Evolutionary conservation across 2,329 filamentous ascomycete species (phyloP), one percentile per base, ranked within the genome.

Genomic region (Paraconiothyrium sp.): DNA sequence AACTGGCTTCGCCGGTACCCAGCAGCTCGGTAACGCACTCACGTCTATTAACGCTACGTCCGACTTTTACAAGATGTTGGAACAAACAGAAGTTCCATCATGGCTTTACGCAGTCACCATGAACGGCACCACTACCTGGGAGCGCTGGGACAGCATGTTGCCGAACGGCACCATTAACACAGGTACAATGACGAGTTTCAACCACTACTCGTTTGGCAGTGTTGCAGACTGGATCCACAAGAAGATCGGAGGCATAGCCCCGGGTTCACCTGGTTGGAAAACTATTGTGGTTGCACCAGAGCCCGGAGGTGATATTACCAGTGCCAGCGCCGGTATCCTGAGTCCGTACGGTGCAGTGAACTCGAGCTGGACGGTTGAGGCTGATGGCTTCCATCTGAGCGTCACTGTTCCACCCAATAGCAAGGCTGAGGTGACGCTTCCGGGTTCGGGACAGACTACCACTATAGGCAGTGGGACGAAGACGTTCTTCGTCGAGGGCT

Each of bases 131-230:
- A 85, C 83, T 0, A 83, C 80, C 0, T 85, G 83, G 83, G 83
- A 85, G 63, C 77, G 84, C 2, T 85, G 84, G 84, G 82, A 85
- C 52, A 81, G 79, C 32, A 71, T 85, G 35, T 67, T 84, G 0
- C 73, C 81, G 0, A 72, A 84, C 58, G 83, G 82, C 0, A 74
- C 64, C 0, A 66, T 84, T 16, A 85, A 85, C 57, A 74, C 80
- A 0, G 80, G 82, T 0, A 66, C 74, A 35, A 85, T 85, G 83
- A 83, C 82, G 0, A 84, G 81, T 20, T 84, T 84, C 52, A 84
- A 85, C 35, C 83, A 85, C 63, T 85, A 85, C 57, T 79, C 83
- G 0, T 79, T 84, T n/a, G 82, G 83, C 0, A 80, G 81, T 0
- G 81, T 85, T 0, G 81, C 79, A 1, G 77, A 82, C 60, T 85